These are phyloP conservation scores for Tolypocladium tropicale DNA, from an alignment of 2,329 filamentous ascomycete genomes.

Conservation along the genomic window DNA sequence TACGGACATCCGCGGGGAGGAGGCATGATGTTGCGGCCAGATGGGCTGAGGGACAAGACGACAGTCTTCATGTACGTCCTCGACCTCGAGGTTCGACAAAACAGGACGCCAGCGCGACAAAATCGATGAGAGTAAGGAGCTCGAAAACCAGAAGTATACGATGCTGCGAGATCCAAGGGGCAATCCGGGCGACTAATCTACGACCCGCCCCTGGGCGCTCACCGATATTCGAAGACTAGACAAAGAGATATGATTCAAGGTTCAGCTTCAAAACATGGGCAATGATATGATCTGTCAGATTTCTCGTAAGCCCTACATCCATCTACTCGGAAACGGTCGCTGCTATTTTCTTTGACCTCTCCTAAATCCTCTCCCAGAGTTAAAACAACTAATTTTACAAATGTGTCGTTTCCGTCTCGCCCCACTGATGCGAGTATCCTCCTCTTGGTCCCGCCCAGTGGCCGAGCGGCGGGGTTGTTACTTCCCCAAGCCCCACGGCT, in stretches of 20 bases:
- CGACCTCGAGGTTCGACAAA: too few relatives aligned
- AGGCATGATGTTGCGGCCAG: too few relatives aligned
- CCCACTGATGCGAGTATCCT: background rate
- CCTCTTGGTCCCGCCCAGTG: background rate
- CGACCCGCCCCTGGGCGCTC: too few relatives aligned
- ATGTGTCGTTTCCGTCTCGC: slow-evolving; percentile 8
- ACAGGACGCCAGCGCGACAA: too few relatives aligned
- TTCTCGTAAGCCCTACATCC: slow-evolving; percentile 9
- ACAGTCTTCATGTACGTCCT: too few relatives aligned
- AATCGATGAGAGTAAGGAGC: too few relatives aligned
- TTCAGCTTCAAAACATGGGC: background rate
- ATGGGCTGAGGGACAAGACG: too few relatives aligned
- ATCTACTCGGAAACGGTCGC: background rate
- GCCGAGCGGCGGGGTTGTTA: background rate
- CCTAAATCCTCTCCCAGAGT: slow-evolving; percentile 3
- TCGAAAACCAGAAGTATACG: too few relatives aligned
- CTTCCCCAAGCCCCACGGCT: slow-evolving; percentile 11
- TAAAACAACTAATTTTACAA: slow-evolving; percentile 21
- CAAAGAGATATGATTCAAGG: background rate
- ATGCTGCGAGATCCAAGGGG: background rate
- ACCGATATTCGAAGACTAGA: too few relatives aligned
- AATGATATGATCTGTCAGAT: slow-evolving; percentile 1
- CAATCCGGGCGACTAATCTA: too few relatives aligned
- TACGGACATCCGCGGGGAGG: too few relatives aligned
- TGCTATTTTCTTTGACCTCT: background rate